Base-by-base conservation (phyloP, 805 yeast genomes). In the Saturnispora diversa region DNA sequence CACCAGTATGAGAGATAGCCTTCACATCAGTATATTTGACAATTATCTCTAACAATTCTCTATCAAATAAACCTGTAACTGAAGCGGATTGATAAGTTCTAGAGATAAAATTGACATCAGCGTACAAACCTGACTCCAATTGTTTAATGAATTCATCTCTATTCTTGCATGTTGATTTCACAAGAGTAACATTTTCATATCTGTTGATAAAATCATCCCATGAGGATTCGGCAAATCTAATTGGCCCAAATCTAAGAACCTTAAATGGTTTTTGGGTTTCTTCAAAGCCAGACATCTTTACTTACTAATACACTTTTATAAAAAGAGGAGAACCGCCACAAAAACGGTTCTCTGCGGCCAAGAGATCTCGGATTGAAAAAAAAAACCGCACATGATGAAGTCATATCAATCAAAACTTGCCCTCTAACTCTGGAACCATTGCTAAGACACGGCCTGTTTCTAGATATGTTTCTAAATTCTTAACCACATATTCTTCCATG, bases 401-500 rank as follows among this genome's bases (percentile, higher is more conserved):
- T 13, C 13, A 11, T 17, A 4, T n/a, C n/a, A 20, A 10, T 17
- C 21, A 30, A 7, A 35, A 25, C 17, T 25, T 24, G 11, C 43
- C 45, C 27, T 51, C 51, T 56, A 77, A 73, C 56, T 92, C 98
- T 2, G 96, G 94, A n/a, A 90, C 94, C 31, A 84, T 61, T 0
- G 84, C 66, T 44, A 71, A 58, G 6, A 90, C 84, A 56, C 75
- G 77, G 6, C 94, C 95, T 0, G 78, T 70, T 11, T 63, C 59
- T 27, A 85, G 52, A 35, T 64, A 78, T n/a, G 66, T 59, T 31
- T 65, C 62, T 7, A 84, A 75, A 59, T 90, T 92, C 24, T 70
- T 69, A 21, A 84, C 77, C 24, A 80, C 85, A 57, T 75, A 75
- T 50, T 74, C 77, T 63, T 88, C 96, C 95, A 92, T 84, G 50